phyloP scores from a whole-genome alignment of 306 rosid species.

The Quercus gilva region DNA sequence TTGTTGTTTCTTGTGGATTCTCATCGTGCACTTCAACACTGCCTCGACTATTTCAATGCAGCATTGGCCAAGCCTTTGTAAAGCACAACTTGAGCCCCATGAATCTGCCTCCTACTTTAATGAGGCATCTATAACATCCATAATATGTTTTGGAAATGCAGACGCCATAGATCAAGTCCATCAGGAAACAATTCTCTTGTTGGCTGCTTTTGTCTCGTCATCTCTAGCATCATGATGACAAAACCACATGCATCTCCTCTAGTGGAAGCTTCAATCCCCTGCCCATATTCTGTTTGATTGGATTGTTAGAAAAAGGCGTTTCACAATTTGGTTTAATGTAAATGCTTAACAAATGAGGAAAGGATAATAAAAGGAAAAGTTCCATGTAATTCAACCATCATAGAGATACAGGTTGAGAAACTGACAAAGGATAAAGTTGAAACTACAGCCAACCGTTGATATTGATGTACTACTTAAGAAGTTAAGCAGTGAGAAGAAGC shows the following conservation, averaged over 20 bases:
- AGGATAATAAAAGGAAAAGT: too few species aligned
- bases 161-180: slow-evolving; percentile 16
- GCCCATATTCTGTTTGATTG: slow-evolving; percentile 15
- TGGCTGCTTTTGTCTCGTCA: slow-evolving; percentile 18
- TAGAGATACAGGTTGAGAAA: too few species aligned
- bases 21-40: slow-evolving; percentile 16
- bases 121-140: slow-evolving; percentile 18
- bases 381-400: too few species aligned
- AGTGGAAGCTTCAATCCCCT: slow-evolving; percentile 20
- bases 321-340: too few species aligned
- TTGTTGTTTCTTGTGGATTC: slow-evolving; percentile 6
- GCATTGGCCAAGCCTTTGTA: slow-evolving; percentile 15
- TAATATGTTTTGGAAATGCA: slow-evolving; percentile 18
- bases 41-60: not conserved
- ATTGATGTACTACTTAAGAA: too few species aligned
- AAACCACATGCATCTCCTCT: slow-evolving; percentile 26
- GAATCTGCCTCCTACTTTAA: slow-evolving; percentile 11
- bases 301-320: not conserved
- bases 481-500: too few species aligned
- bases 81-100: not conserved
- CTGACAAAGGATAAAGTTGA: too few species aligned
- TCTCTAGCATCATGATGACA: slow-evolving; percentile 25
- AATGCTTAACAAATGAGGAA: too few species aligned
- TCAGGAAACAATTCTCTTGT: slow-evolving; percentile 6
- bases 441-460: too few species aligned